phyloP scores from a whole-genome alignment of 2,329 filamentous ascomycete genomes.

The Colletotrichum musae region DNA sequence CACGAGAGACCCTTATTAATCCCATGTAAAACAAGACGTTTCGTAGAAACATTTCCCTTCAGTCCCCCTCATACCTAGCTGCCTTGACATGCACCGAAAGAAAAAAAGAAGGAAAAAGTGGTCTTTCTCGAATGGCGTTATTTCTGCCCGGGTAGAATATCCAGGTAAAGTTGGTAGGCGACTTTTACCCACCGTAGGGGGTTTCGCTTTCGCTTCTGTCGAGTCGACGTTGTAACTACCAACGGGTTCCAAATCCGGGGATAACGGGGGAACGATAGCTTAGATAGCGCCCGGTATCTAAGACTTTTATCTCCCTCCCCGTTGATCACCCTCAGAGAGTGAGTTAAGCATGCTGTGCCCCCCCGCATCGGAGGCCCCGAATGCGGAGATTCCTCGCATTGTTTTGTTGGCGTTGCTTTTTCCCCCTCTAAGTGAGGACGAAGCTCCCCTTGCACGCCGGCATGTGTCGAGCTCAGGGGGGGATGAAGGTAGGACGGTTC shows the following conservation, averaged over 20 bases:
- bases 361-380: conserved; percentile 14
- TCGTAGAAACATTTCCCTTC: too few relatives aligned
- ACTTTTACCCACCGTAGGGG: neutral
- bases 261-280: conserved; percentile 5
- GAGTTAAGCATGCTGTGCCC: too few relatives aligned
- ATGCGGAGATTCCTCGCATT: neutral
- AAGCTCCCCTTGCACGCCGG: too few relatives aligned
- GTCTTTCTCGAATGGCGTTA: neutral
- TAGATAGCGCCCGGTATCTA: conserved; percentile 5
- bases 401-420: neutral
- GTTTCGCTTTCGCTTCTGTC: too few relatives aligned
- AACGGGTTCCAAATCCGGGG: neutral
- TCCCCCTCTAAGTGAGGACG: neutral
- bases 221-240: too few relatives aligned
- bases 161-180: neutral
- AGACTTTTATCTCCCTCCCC: neutral
- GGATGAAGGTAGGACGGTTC: neutral
- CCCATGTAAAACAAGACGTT: too few relatives aligned
- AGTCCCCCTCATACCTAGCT: neutral
- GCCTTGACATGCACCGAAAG: neutral
- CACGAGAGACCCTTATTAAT: too few relatives aligned
- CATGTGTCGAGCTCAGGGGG: too few relatives aligned
- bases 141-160: conserved; percentile 38
- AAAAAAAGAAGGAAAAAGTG: neutral
- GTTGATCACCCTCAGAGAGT: too few relatives aligned